These are phyloP conservation scores for Colletotrichum karsti DNA, from an alignment of 2,329 filamentous ascomycete species.

Conservation along the genomic window DNA sequence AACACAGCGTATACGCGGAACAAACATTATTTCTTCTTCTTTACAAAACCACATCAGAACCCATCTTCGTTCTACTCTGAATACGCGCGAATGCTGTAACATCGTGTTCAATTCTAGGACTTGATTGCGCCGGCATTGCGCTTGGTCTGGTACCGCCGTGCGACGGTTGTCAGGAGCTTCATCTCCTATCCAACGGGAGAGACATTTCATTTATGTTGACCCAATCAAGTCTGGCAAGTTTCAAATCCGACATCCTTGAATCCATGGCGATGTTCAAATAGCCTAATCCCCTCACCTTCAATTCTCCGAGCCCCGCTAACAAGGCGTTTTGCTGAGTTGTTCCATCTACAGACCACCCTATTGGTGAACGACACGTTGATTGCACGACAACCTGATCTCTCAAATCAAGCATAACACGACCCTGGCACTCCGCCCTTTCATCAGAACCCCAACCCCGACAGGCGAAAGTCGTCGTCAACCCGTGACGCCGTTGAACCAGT, in stretches of 20 bases:
- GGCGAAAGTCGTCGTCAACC: not conserved
- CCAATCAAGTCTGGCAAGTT: not conserved
- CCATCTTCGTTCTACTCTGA: too few species aligned
- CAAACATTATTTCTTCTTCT: not conserved
- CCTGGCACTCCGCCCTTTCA: not conserved
- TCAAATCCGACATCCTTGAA: not conserved
- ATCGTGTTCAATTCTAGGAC: too few species aligned
- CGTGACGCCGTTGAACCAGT: not conserved
- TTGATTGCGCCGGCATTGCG: not conserved
- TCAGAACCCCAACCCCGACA: not conserved
- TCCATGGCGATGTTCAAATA: not conserved
- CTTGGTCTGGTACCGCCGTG: not conserved
- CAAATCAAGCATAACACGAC: not conserved
- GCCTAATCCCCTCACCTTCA: not conserved
- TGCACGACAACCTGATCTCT: not conserved
- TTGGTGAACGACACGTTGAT: not conserved
- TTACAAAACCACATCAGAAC: not conserved
- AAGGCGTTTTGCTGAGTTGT: not conserved
- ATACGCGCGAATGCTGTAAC: too few species aligned
- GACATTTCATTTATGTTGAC: not conserved
- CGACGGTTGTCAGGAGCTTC: not conserved
- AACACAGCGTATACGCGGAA: slow-evolving; percentile 5
- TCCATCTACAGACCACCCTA: not conserved
- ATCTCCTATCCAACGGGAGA: not conserved
- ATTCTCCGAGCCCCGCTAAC: not conserved